Conservation (phyloP, 192 early-diverging fungal genomes). For the Rhizoclosmatium sp. region DNA sequence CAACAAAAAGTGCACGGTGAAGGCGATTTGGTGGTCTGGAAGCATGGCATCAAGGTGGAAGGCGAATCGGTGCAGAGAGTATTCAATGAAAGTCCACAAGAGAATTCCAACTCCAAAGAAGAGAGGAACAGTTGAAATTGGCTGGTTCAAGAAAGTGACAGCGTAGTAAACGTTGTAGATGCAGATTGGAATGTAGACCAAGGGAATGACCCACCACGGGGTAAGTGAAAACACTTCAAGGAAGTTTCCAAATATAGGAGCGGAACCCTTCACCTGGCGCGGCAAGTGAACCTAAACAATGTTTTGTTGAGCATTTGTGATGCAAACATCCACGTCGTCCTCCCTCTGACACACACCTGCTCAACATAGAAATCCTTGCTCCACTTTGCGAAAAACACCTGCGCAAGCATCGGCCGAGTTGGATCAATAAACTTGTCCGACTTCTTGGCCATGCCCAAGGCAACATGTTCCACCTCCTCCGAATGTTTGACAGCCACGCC, state of each 20-base stretch:
- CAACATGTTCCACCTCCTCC: conserved; percentile 56
- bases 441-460: conserved; percentile 54
- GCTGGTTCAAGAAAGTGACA: neutral
- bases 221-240: conserved; percentile 90
- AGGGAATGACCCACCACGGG: conserved; percentile 89
- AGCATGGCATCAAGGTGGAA: conserved; percentile 92
- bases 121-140: conserved; percentile 8
- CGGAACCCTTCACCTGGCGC: conserved; percentile 77
- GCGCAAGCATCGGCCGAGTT: conserved; percentile 79
- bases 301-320: neutral
- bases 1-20: conserved; percentile 84
- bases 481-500: neutral
- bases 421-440: conserved; percentile 82
- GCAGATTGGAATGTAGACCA: conserved; percentile 86
- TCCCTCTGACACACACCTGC: conserved; percentile 51
- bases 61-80: conserved; percentile 89
- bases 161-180: conserved; percentile 55
- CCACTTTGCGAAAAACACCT: conserved; percentile 77
- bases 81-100: conserved; percentile 90
- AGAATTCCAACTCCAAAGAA: conserved; percentile 74
- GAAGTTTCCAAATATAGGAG: conserved; percentile 80
- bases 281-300: conserved; percentile 79
- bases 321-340: neutral
- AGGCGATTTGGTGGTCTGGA: conserved; percentile 81
- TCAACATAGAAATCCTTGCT: conserved; percentile 85